These are phyloP conservation scores for Saturnispora bothae DNA, from an alignment of 805 yeast species.

Conservation along the genomic window DNA sequence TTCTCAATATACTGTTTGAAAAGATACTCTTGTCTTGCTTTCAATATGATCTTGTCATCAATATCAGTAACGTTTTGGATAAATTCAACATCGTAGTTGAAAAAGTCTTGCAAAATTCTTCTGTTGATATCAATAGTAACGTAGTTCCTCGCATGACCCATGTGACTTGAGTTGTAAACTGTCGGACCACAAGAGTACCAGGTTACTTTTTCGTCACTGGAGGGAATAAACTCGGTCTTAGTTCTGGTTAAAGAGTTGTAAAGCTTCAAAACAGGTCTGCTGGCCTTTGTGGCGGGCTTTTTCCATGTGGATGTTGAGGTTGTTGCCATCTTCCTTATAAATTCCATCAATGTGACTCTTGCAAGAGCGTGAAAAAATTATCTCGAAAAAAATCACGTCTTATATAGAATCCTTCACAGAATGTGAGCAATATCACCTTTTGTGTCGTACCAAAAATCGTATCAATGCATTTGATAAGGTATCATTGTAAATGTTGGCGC, in stretches of 20 bases:
- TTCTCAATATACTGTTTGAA: conserved; percentile 47
- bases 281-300: conserved; percentile 17
- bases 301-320: conserved; percentile 17
- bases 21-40: conserved; percentile 83
- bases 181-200: conserved; percentile 99
- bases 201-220: conserved; percentile 50
- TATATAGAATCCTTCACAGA: too few relatives aligned
- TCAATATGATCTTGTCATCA: conserved; percentile 90
- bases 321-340: conserved; percentile 6
- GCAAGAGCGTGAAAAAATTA: not conserved
- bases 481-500: too few relatives aligned
- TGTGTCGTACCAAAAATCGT: too few relatives aligned
- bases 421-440: too few relatives aligned
- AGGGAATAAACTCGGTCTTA: conserved; percentile 72
- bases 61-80: conserved; percentile 98
- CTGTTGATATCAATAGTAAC: conserved; percentile 91
- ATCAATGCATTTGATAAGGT: too few relatives aligned
- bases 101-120: conserved; percentile 79
- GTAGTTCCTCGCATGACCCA: conserved; percentile 98
- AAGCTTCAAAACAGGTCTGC: conserved; percentile 42
- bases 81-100: conserved; percentile 78
- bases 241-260: conserved; percentile 78
- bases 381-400: too few relatives aligned
- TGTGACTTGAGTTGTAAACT: conserved; percentile 89
- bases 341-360: conserved; percentile 1